Conservation (phyloP, 768 basidiomycete species). For the Lactifluus subvellereus region DNA sequence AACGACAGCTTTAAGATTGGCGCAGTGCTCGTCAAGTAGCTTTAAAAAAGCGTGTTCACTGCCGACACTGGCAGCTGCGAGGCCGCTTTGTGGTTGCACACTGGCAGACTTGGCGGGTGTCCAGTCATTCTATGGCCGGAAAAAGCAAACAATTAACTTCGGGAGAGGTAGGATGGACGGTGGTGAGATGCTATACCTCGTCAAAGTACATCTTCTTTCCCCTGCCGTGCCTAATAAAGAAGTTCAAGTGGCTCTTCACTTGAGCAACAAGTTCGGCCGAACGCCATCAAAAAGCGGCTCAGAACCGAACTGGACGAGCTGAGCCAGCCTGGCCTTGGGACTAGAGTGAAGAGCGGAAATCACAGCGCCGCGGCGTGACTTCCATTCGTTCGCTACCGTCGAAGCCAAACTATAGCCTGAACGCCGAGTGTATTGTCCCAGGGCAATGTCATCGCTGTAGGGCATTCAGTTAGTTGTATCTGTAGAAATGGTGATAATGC, state of each 20-base stretch:
- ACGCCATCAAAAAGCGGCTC: slow-evolving; percentile 61
- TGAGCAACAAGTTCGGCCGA: slow-evolving; percentile 42
- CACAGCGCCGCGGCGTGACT: slow-evolving; percentile 26
- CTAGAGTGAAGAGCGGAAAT: slow-evolving; percentile 29
- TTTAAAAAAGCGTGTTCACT: slow-evolving; percentile 49
- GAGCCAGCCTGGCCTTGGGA: slow-evolving; percentile 48
- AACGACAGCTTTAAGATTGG: slow-evolving; percentile 50
- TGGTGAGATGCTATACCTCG: no score
- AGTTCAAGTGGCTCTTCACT: slow-evolving; percentile 30
- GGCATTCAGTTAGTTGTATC: background rate
- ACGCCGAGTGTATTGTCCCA: slow-evolving; percentile 62
- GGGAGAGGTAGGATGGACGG: background rate
- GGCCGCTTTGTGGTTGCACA: slow-evolving; percentile 57
- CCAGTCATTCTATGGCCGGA: slow-evolving; percentile 69
- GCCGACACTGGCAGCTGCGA: slow-evolving; percentile 46
- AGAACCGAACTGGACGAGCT: slow-evolving; percentile 64
- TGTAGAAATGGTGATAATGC: background rate
- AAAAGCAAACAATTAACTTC: background rate
- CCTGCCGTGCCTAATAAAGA: no score
- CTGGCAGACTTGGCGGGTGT: slow-evolving; percentile 55
- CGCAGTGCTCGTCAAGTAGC: slow-evolving; percentile 59
- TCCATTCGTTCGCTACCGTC: slow-evolving; percentile 26
- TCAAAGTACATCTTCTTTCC: no score
- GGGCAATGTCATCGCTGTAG: slow-evolving; percentile 52
- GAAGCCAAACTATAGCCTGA: slow-evolving; percentile 42